These are phyloP conservation scores for Nissolia schottii DNA, from an alignment of 306 rosid species.

Conservation along the genomic window DNA sequence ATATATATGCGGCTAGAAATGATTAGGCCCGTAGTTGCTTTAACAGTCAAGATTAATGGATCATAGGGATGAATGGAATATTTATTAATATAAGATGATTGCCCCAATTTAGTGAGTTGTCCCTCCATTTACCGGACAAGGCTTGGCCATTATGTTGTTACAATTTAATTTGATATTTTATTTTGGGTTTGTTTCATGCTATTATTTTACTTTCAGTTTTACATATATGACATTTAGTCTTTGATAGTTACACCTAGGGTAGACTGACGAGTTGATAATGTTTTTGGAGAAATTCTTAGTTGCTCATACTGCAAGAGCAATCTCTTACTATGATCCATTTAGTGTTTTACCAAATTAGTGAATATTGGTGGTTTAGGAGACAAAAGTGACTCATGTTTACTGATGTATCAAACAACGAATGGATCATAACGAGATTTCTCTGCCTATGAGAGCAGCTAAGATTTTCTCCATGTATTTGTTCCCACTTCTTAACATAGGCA, in stretches of 20 bases:
- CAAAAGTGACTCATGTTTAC: no score
- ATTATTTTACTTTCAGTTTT: background rate
- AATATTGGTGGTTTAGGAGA: no score
- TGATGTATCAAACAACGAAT: no score
- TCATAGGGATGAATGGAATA: background rate
- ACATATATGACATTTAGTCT: background rate
- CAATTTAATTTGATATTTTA: background rate
- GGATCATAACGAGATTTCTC: no score
- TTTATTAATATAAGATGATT: background rate
- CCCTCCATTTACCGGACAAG: background rate
- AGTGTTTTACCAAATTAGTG: no score
- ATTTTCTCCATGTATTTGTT: no score
- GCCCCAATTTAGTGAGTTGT: background rate
- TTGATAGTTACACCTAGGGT: background rate
- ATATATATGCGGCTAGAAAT: background rate
- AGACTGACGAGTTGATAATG: background rate
- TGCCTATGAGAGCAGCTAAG: no score
- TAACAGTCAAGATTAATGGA: background rate
- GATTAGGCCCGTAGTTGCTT: background rate
- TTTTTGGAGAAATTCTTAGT: no score
- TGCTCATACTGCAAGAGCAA: no score
- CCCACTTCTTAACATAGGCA: conserved; percentile 38
- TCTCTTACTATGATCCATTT: no score
- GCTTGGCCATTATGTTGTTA: background rate
- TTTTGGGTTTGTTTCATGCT: background rate